A percentile compares a stretch with the other conserved stretches of the same genome.
Conservation (phyloP, 139 green algal species). For the Desmodesmus armatus region DNA sequence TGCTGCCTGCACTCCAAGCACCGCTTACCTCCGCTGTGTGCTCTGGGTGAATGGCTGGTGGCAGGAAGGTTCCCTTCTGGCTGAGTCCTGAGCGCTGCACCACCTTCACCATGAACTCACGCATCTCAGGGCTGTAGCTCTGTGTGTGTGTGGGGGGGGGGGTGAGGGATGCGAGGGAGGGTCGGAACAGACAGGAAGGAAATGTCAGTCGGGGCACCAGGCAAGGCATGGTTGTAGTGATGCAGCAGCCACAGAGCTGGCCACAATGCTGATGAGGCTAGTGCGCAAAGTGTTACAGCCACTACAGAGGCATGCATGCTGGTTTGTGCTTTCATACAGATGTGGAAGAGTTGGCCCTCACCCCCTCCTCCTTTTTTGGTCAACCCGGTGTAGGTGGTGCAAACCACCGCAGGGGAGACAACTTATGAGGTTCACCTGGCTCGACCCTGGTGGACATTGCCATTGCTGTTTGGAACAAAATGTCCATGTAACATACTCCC, state of each 20-base stretch:
- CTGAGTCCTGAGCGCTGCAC: constrained; percentile 13
- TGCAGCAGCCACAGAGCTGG: neutral
- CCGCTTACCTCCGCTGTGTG: no score
- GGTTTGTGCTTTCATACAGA: neutral
- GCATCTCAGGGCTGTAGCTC: constrained; percentile 47
- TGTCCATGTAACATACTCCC: no score
- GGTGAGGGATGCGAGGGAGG: no score
- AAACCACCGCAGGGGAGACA: no score
- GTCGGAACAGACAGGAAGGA: neutral
- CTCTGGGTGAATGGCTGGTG: no score
- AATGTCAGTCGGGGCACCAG: neutral
- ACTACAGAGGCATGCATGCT: neutral
- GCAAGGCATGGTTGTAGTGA: neutral
- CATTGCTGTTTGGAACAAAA: neutral
- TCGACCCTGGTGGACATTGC: neutral
- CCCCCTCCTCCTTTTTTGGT: no score
- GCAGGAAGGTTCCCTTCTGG: neutral
- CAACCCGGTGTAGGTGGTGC: no score
- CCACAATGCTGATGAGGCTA: no score
- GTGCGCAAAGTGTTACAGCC: no score
- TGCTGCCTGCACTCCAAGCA: no score
- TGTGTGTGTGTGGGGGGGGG: constrained; percentile 6
- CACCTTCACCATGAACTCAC: constrained; percentile 55
- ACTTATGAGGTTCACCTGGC: no score
- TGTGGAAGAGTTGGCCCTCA: neutral